Percentiles rank a stretch among this genome's conserved stretches.
Evolutionary conservation across 768 basidiomycete genomes (phyloP).

Genomic region (Coprinopsis strossmayeri): DNA sequence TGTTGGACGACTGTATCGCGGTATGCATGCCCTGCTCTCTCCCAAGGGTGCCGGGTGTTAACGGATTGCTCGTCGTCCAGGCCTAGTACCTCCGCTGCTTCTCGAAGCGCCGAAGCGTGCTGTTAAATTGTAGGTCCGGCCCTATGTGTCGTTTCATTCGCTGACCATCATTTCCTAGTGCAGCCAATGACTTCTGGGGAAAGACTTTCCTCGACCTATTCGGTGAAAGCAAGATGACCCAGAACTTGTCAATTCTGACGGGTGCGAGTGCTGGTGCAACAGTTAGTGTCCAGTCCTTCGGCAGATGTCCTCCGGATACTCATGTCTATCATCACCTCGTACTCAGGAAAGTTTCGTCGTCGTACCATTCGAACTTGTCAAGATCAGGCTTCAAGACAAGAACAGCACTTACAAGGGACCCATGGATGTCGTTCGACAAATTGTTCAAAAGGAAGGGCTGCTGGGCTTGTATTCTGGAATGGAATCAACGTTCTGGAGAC

Average conservation of each 20-base stretch:
- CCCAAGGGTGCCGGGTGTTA: not conserved
- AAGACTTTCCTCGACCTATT: constrained; percentile 57
- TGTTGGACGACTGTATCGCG: constrained; percentile 81
- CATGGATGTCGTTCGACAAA: constrained; percentile 80
- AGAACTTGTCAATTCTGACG: constrained; percentile 79
- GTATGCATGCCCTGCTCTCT: constrained; percentile 25
- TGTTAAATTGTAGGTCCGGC: constrained; percentile 80
- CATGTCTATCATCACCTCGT: not conserved
- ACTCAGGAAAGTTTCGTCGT: constrained; percentile 81
- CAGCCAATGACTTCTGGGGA: constrained; percentile 95
- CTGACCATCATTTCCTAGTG: constrained; percentile 21
- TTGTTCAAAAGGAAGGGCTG: constrained; percentile 71
- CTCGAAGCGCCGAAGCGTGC: constrained; percentile 98
- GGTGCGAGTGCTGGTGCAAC: constrained; percentile 95
- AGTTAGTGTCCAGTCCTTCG: constrained; percentile 18
- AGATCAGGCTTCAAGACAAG: constrained; percentile 94
- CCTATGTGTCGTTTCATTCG: too few relatives aligned
- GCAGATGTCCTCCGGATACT: not conserved
- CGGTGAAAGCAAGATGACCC: constrained; percentile 83
- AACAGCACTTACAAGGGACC: constrained; percentile 86
- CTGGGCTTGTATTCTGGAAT: constrained; percentile 90
- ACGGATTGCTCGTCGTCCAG: constrained; percentile 25
- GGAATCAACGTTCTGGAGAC: constrained; percentile 97
- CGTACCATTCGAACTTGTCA: constrained; percentile 94
- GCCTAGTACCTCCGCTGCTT: constrained; percentile 91